Conservation (phyloP, 129 eudicot genomes). For the Arctium lappa region DNA sequence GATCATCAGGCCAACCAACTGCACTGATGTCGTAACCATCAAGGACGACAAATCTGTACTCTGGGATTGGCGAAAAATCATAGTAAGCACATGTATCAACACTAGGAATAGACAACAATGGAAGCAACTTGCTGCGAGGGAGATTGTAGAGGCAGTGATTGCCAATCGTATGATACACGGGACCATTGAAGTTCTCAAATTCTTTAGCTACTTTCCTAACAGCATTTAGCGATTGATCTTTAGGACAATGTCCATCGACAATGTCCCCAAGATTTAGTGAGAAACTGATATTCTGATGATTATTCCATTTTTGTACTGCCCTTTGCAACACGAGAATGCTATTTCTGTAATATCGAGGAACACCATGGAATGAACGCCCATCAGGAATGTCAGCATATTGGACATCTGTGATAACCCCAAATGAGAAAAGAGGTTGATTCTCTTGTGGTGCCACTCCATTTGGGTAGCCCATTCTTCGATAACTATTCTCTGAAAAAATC, state of each 20-base stretch:
- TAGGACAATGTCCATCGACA: conserved; percentile 89
- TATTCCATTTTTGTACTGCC: conserved; percentile 71
- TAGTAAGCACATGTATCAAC: conserved; percentile 55
- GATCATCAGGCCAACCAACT: conserved; percentile 90
- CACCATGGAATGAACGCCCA: conserved; percentile 78
- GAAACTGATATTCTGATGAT: conserved; percentile 51
- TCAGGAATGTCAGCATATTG: conserved; percentile 97
- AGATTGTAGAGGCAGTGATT: conserved; percentile 98
- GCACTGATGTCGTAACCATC: conserved; percentile 95
- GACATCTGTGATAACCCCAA: conserved; percentile 95
- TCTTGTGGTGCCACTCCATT: conserved; percentile 47
- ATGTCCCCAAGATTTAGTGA: conserved; percentile 79
- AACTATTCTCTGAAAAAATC: background rate
- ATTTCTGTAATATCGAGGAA: conserved; percentile 84
- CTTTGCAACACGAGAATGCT: conserved; percentile 75
- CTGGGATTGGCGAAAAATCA: conserved; percentile 86
- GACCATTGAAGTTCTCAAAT: conserved; percentile 64
- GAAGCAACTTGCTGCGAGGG: conserved; percentile 71
- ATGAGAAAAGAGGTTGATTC: conserved; percentile 78
- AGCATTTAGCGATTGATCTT: conserved; percentile 65
- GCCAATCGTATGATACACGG: conserved; percentile 88
- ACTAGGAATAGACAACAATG: conserved; percentile 46
- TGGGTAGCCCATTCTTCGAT: conserved; percentile 43
- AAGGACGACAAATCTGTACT: conserved; percentile 79
- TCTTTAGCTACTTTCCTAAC: conserved; percentile 54